Percentiles rank a stretch among this genome's conserved stretches.
Evolutionary conservation across 306 rosid species (phyloP).

Genomic region (Begonia masoniana): DNA sequence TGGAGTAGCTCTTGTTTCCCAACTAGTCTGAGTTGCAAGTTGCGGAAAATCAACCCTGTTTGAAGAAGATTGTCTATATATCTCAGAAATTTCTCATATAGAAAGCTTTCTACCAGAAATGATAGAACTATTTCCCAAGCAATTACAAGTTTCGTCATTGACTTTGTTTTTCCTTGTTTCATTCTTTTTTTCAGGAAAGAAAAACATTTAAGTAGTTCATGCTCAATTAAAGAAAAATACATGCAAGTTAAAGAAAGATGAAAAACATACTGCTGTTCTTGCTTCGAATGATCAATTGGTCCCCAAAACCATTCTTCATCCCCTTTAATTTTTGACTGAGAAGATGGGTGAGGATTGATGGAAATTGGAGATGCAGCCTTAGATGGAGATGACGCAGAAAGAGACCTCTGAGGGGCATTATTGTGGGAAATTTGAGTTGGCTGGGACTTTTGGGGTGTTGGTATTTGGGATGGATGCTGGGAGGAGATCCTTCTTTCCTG

Average conservation of each 20-base stretch:
- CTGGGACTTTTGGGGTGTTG: slow-evolving; percentile 58
- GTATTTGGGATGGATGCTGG: slow-evolving; percentile 25
- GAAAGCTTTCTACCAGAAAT: too few relatives aligned
- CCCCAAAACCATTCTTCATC: slow-evolving; percentile 96
- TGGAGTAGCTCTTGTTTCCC: slow-evolving; percentile 41
- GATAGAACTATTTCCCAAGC: too few relatives aligned
- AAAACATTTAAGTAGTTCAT: too few relatives aligned
- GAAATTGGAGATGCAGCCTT: slow-evolving; percentile 45
- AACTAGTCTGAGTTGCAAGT: slow-evolving; percentile 43
- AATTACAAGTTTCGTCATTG: too few relatives aligned
- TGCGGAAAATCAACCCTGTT: slow-evolving; percentile 53
- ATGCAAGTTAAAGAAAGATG: background rate
- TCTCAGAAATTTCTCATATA: too few relatives aligned
- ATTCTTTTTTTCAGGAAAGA: too few relatives aligned
- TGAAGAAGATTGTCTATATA: background rate
- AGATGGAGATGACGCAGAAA: slow-evolving; percentile 63
- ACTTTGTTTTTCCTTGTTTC: too few relatives aligned
- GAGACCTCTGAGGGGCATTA: slow-evolving; percentile 34
- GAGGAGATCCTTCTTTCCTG: slow-evolving; percentile 51
- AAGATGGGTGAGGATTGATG: slow-evolving; percentile 24
- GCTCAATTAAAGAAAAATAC: too few relatives aligned
- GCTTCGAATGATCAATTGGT: slow-evolving; percentile 69
- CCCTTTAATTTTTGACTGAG: slow-evolving; percentile 48
- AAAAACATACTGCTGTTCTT: slow-evolving; percentile 65
- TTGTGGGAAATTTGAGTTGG: slow-evolving; percentile 38